These are phyloP conservation scores for Arabis hirsuta DNA, from an alignment of 345 rosid genomes.

Conservation along the genomic window DNA sequence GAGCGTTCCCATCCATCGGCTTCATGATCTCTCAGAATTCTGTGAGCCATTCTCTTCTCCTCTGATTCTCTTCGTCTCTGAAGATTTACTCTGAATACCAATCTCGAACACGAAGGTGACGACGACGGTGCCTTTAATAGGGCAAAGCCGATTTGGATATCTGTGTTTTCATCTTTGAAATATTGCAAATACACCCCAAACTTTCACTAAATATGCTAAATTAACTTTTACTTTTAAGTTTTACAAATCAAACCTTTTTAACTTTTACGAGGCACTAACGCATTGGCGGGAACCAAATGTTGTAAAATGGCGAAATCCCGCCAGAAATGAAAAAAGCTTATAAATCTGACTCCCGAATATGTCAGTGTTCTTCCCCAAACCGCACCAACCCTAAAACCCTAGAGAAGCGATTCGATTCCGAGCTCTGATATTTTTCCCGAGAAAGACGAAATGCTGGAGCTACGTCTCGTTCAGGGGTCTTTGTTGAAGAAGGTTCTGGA, in stretches of 20 bases:
- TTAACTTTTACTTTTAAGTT: too few species aligned
- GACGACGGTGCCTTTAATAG: constrained; percentile 17
- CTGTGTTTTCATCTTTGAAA: too few species aligned
- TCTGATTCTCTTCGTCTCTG: constrained; percentile 13
- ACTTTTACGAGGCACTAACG: too few species aligned
- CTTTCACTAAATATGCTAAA: too few species aligned
- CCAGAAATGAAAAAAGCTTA: constrained; percentile 18
- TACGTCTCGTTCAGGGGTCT: constrained; percentile 92
- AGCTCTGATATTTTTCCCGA: background rate
- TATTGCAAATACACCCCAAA: too few species aligned
- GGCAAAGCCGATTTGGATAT: constrained; percentile 23
- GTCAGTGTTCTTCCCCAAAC: background rate
- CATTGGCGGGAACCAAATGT: constrained; percentile 34
- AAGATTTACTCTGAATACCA: background rate
- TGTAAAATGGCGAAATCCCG: constrained; percentile 13
- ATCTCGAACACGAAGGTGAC: constrained; percentile 1
- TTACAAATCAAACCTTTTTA: too few species aligned
- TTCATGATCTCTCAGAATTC: constrained; percentile 80
- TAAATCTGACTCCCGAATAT: background rate
- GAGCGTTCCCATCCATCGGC: constrained; percentile 95
- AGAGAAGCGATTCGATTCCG: background rate
- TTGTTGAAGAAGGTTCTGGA: constrained; percentile 94
- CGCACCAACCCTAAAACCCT: constrained; percentile 35
- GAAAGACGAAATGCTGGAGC: constrained; percentile 67
- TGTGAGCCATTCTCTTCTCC: constrained; percentile 67